phyloP scores from a whole-genome alignment of 371 early-diverging fungal species.

The Haplosporangium sp. region DNA sequence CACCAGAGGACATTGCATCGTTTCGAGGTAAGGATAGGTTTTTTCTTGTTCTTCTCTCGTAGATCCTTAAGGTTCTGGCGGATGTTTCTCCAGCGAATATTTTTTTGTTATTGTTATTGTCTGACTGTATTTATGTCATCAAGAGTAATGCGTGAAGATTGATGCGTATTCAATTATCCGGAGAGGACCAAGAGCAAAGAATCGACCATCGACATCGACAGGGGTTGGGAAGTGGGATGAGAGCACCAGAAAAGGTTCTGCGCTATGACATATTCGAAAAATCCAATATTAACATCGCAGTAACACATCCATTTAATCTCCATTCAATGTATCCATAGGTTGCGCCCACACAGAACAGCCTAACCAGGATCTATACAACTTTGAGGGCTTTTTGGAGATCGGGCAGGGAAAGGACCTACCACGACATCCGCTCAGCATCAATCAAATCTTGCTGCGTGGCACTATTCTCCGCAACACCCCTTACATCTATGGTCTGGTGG shows the following conservation, averaged over 20 bases:
- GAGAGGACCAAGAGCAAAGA: neutral
- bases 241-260: too few relatives aligned
- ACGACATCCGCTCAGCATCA: slow-evolving; percentile 54
- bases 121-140: slow-evolving; percentile 9
- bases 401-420: slow-evolving; percentile 43
- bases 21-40: slow-evolving; percentile 27
- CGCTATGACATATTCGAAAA: neutral
- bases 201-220: too few relatives aligned
- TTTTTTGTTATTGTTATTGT: neutral
- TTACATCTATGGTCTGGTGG: slow-evolving; percentile 77
- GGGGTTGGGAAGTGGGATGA: neutral
- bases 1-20: slow-evolving; percentile 61
- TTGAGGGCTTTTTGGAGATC: slow-evolving; percentile 68
- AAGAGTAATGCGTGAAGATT: neutral
- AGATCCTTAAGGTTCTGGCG: slow-evolving; percentile 4
- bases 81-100: slow-evolving; percentile 11
- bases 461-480: slow-evolving; percentile 84
- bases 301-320: neutral
- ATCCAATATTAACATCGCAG: neutral
- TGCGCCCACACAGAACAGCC: slow-evolving; percentile 66
- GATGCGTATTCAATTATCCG: slow-evolving; percentile 15
- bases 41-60: neutral
- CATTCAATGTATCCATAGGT: slow-evolving; percentile 30
- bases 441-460: slow-evolving; percentile 72
- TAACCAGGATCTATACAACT: slow-evolving; percentile 72